Percentiles rank a stretch among this genome's conserved stretches.
These are phyloP conservation scores for Rickenella mellea DNA, from an alignment of 768 basidiomycete species.

Conservation along the genomic window DNA sequence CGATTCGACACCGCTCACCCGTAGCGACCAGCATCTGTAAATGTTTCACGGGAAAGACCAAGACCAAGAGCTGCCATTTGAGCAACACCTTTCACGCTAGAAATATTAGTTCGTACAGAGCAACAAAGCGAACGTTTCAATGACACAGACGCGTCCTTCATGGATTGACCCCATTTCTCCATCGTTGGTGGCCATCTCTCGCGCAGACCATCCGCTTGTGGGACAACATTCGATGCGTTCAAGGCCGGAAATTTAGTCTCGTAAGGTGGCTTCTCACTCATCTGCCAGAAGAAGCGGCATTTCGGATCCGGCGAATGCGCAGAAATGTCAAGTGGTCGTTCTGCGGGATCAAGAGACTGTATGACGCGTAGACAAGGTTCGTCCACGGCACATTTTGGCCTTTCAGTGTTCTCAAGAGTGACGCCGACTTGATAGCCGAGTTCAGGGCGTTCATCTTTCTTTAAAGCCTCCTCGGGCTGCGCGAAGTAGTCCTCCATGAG, in stretches of 20 bases:
- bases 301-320: constrained; percentile 86
- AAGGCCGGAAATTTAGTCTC: constrained; percentile 67
- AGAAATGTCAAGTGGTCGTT: constrained; percentile 79
- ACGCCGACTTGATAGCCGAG: constrained; percentile 89
- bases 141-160: constrained; percentile 72
- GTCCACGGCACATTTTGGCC: constrained; percentile 76
- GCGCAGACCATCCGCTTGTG: constrained; percentile 46
- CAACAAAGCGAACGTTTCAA: background rate
- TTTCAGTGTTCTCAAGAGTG: constrained; percentile 94
- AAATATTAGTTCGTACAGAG: constrained; percentile 4
- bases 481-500: constrained; percentile 90
- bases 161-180: constrained; percentile 80
- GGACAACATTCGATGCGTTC: constrained; percentile 78
- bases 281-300: constrained; percentile 89
- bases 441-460: constrained; percentile 77
- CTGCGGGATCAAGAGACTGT: constrained; percentile 58
- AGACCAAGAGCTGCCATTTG: constrained; percentile 84
- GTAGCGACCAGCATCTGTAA: constrained; percentile 74
- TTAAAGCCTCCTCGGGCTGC: constrained; percentile 51
- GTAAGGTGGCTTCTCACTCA: constrained; percentile 68
- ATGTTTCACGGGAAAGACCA: constrained; percentile 57
- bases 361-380: constrained; percentile 80
- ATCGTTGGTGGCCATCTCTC: constrained; percentile 62
- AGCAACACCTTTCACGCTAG: constrained; percentile 76
- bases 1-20: constrained; percentile 48